phyloP scores from a whole-genome alignment of 805 yeast genomes.

The Metschnikowia shivogae region DNA sequence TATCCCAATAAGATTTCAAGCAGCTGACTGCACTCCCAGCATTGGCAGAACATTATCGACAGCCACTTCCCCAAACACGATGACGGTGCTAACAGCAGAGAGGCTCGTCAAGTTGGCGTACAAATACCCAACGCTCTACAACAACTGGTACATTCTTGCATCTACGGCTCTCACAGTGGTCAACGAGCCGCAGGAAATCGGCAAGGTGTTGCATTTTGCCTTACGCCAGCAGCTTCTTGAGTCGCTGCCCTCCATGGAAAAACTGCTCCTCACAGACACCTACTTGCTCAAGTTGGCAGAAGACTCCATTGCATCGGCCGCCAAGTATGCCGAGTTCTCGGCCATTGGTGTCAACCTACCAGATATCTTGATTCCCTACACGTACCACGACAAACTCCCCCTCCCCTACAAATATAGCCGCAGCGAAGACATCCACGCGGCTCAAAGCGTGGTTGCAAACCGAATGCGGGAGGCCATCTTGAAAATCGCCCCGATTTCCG shows the following conservation, averaged over 20 bases:
- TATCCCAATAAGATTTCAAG: too few relatives aligned
- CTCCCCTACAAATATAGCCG: conserved; percentile 31
- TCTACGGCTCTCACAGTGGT: conserved; percentile 79
- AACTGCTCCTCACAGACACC: conserved; percentile 29
- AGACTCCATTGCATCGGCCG: conserved; percentile 38
- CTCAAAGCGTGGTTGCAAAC: conserved; percentile 38
- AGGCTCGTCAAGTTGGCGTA: conserved; percentile 51
- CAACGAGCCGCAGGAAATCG: conserved; percentile 78
- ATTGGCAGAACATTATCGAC: not conserved
- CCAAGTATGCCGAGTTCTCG: conserved; percentile 33
- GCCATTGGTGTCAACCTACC: conserved; percentile 42
- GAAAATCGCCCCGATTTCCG: conserved; percentile 75
- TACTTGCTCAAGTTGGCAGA: conserved; percentile 34
- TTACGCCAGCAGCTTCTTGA: conserved; percentile 42
- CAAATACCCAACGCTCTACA: conserved; percentile 49
- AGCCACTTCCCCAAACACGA: not conserved
- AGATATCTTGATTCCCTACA: conserved; percentile 38
- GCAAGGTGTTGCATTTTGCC: conserved; percentile 70
- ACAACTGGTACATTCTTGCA: conserved; percentile 73
- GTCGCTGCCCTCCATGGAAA: conserved; percentile 19
- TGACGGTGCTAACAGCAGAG: conserved; percentile 45
- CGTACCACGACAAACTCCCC: conserved; percentile 36
- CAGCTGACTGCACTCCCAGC: too few relatives aligned
- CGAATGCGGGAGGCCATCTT: conserved; percentile 73
- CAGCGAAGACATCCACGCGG: conserved; percentile 32